These are phyloP conservation scores for Firmiana major DNA, from an alignment of 345 rosid genomes.

Conservation along the genomic window DNA sequence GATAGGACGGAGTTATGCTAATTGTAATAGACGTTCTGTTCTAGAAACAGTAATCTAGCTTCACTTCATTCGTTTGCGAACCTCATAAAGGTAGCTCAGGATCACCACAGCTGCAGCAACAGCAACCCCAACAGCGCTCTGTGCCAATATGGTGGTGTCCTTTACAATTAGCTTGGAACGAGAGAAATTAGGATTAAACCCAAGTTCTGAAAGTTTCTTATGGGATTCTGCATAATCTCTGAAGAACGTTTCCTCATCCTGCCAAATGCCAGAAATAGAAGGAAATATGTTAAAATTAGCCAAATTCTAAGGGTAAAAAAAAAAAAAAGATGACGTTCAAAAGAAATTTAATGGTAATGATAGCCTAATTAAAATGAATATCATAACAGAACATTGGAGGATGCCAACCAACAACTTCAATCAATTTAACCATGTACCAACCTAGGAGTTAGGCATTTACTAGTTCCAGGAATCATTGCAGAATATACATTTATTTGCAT, in stretches of 20 bases:
- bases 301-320: background rate
- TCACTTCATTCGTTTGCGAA: slow-evolving; percentile 63
- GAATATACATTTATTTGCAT: background rate
- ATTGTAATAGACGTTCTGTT: background rate
- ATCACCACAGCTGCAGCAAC: slow-evolving; percentile 83
- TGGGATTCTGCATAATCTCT: background rate
- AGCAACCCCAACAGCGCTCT: slow-evolving; percentile 76
- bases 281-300: background rate
- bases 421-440: background rate
- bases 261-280: slow-evolving; percentile 17
- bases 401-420: slow-evolving; percentile 13
- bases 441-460: slow-evolving; percentile 6
- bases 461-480: background rate
- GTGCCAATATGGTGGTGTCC: slow-evolving; percentile 61
- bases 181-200: slow-evolving; percentile 30
- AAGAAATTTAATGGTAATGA: background rate
- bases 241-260: slow-evolving; percentile 91
- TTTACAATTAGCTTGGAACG: slow-evolving; percentile 32
- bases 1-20: background rate
- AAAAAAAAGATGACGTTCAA: background rate
- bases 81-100: slow-evolving; percentile 73
- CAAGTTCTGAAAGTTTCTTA: background rate
- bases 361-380: background rate
- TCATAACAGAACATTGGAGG: background rate
- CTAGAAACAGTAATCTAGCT: background rate